Percentiles rank a stretch among this genome's conserved stretches.
Evolutionary conservation across 2,329 filamentous ascomycete genomes (phyloP).

Genomic region (Scortechinia acanthostroma): DNA sequence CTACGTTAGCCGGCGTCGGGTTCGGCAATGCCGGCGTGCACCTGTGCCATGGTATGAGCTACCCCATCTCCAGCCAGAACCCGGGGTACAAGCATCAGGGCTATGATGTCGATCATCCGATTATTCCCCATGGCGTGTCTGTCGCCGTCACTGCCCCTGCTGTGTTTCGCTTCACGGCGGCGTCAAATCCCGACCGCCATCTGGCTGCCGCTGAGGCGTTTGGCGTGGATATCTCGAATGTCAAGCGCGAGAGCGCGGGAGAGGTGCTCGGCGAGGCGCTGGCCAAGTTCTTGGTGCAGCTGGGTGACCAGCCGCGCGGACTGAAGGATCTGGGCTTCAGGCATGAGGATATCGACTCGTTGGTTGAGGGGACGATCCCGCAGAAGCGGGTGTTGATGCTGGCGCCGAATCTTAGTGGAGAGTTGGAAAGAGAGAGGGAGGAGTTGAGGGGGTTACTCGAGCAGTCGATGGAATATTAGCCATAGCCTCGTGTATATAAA

Average conservation of each 20-base stretch:
- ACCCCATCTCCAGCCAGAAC: conserved; percentile 93
- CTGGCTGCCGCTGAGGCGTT: conserved; percentile 83
- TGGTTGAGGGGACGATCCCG: conserved; percentile 92
- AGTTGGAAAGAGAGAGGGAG: conserved; percentile 64
- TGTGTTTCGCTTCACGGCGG: conserved; percentile 86
- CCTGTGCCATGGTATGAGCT: conserved; percentile 78
- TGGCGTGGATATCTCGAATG: conserved; percentile 79
- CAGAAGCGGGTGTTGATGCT: conserved; percentile 86
- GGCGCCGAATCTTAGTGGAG: conserved; percentile 71
- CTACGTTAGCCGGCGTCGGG: conserved; percentile 87
- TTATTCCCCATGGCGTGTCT: conserved; percentile 93
- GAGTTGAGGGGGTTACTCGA: conserved; percentile 68
- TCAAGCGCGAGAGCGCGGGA: conserved; percentile 83
- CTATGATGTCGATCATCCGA: conserved; percentile 69
- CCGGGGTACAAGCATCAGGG: conserved; percentile 81
- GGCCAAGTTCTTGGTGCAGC: conserved; percentile 68
- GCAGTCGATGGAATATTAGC: conserved; percentile 42
- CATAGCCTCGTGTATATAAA: background rate
- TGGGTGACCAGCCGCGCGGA: conserved; percentile 87
- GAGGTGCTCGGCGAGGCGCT: conserved; percentile 81
- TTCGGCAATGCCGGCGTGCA: conserved; percentile 98
- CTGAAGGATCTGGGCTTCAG: conserved; percentile 78
- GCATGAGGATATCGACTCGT: conserved; percentile 64
- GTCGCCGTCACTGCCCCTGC: conserved; percentile 90
- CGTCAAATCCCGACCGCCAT: conserved; percentile 88